Evolutionary conservation across 1,284 basidiomycete genomes (phyloP).

Genomic region (Puccinia polysora): DNA sequence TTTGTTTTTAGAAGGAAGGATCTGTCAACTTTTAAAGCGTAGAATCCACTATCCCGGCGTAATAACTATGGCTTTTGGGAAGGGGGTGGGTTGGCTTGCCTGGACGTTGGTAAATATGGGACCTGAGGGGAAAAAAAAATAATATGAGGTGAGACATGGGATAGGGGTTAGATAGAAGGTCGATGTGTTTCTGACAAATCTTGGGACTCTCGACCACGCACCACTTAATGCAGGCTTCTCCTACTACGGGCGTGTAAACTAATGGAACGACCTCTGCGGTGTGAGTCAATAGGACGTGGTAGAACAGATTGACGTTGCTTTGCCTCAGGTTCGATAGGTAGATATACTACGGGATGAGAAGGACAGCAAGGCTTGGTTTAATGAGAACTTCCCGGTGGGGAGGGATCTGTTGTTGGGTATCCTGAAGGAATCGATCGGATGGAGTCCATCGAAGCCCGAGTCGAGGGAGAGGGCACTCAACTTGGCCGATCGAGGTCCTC

Average conservation of each 20-base stretch:
- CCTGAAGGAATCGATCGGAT: not conserved
- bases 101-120: conserved; percentile 44
- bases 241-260: conserved; percentile 42
- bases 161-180: not conserved
- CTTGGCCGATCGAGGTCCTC: conserved; percentile 41
- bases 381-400: no score
- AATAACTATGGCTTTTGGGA: not conserved
- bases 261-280: conserved; percentile 42
- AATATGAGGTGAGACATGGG: not conserved
- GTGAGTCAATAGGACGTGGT: conserved; percentile 39
- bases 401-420: not conserved
- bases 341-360: conserved; percentile 32
- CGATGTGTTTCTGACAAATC: no score
- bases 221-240: conserved; percentile 44
- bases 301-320: conserved; percentile 42
- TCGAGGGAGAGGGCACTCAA: conserved; percentile 13
- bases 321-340: conserved; percentile 42
- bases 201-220: no score
- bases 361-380: no score
- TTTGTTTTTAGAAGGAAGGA: no score
- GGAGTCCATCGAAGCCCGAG: not conserved
- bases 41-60: not conserved
- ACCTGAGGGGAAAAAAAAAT: conserved; percentile 27
- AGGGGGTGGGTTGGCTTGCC: conserved; percentile 10
- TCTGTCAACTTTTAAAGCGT: no score